Evolutionary conservation across 2,329 filamentous ascomycete species (phyloP), one percentile per base, ranked within the genome.

Genomic region (Penicillium sp.): DNA sequence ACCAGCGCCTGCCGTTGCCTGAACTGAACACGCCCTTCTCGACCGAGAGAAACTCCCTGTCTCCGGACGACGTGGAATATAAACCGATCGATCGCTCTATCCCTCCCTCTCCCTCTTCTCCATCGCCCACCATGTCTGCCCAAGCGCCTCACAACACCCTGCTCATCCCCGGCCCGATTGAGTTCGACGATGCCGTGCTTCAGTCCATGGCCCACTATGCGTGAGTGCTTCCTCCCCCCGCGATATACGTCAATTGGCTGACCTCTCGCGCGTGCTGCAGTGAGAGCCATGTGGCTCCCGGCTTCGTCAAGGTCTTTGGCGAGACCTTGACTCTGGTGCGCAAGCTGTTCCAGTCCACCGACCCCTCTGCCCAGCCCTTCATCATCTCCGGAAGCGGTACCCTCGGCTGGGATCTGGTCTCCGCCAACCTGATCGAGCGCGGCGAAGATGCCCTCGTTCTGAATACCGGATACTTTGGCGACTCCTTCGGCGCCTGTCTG

Each of bases 131-230:
- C 38, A 81, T 81, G 77, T 81, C 78, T 27, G 63, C 58, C 39
- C 79, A 83, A 69, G 58, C 77, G 38, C 67, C 76, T 40, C 81
- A 84, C 62, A 74, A 80, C 37, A 84, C 91, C 40, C 76, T 98
- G 70, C 81, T 98, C 71, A 97, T 98, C 62, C 93, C 93, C 34
- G 93, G 93, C 50, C 93, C 93, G 61, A 94, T 97, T 68, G 91
- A 97, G 74, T 96, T 96, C 64, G 91, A 96, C 67, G 91, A 97
- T 91, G 89, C 83, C 33, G 91, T 97, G 46, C 81, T 96, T 36
- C 80, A 90, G 68, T 87, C 89, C 47, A 96, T 96, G 91, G 84
- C 86, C 74, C 89, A 95, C 71, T 94, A 85, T 88, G 73, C 59
- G 71, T 64, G 45, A 53, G 54, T 57, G 25, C 4, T 27, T 11